Base-by-base conservation (phyloP, 257 asterid species). In the Ilex aquifolium region DNA sequence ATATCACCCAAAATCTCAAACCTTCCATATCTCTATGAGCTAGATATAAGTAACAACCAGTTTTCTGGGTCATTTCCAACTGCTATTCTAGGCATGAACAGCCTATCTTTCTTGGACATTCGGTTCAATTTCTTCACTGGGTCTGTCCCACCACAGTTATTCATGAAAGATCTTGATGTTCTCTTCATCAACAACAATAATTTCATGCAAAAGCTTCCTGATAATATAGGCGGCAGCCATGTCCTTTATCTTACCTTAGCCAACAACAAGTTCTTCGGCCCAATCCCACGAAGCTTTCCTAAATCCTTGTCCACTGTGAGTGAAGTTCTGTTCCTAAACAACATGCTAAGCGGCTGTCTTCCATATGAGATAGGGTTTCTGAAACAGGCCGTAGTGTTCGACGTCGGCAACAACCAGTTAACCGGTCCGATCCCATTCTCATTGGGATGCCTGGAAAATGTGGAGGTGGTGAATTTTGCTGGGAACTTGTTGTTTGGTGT, bases 111-210 rank as follows among this genome's bases (percentile, higher is more conserved):
- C 77, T 59, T 89, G 69, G 95, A 89, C 76, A 17, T 86, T 49
- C 80, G 95, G 0, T 89, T 82, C 87, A 89, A 86, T 53, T 66
- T 59, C 65, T 86, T 89, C 80, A 56, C 83, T 7, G 96, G 96
- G 5, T 55, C 87, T 8, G 80, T 86, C 11, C 93, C 96, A 4
- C 72, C 80, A 2, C 79, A 82, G 46, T n/a, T 89, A 27, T 89
- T 84, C 81, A 49, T 60, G 31, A 74, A 71, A 56, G 73, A 64
- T 16, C 77, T 89, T 51, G 72, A 77, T 65, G 92, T 77, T 4
- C 74, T 86, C 4, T 89, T 89, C 73, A 67, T 89, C 16, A 89
- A 86, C 83, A 63, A 89, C 73, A 86, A 89, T 74, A 69, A 79
- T 42, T 86, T 89, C 76, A 53, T 74, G 52, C 66, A 81, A 1